Conservation (phyloP, 441 rosid genomes). For the Geranium incanum region DNA sequence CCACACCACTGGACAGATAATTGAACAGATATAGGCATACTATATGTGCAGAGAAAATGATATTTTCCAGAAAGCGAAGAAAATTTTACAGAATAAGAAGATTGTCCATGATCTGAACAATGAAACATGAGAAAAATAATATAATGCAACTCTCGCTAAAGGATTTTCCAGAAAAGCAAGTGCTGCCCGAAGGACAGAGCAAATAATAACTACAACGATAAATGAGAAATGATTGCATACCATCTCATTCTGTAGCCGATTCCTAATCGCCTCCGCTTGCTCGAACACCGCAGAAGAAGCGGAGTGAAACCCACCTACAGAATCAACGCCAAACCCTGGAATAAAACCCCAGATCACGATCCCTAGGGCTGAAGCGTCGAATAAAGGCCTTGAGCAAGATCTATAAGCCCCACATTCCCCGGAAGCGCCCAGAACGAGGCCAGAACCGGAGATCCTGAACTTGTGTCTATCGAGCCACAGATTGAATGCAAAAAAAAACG, state of each 20-base stretch:
- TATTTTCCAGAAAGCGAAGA: neutral
- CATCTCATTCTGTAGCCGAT: slow-evolving; percentile 75
- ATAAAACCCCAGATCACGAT: slow-evolving; percentile 77
- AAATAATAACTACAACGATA: neutral
- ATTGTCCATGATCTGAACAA: slow-evolving; percentile 44
- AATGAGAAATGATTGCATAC: slow-evolving; percentile 36
- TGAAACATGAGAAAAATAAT: slow-evolving; percentile 14
- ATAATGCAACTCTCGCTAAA: slow-evolving; percentile 16
- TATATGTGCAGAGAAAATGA: neutral
- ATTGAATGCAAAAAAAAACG: slow-evolving; percentile 12
- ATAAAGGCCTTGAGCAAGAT: slow-evolving; percentile 25
- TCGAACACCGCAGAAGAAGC: slow-evolving; percentile 19
- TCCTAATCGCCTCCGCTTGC: slow-evolving; percentile 45
- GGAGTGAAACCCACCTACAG: slow-evolving; percentile 21
- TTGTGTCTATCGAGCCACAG: slow-evolving; percentile 22
- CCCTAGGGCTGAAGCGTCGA: slow-evolving; percentile 30
- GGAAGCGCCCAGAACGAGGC: slow-evolving; percentile 29
- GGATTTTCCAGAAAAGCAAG: slow-evolving; percentile 8
- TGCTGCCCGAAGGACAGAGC: neutral
- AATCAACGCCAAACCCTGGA: slow-evolving; percentile 21
- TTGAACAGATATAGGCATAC: neutral
- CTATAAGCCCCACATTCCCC: slow-evolving; percentile 63
- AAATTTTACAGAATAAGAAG: slow-evolving; percentile 20
- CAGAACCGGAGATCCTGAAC: slow-evolving; percentile 59
- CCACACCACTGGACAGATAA: neutral